Conservation (phyloP, 352 stramenopile genomes). For the Phytophthora hibernalis region DNA sequence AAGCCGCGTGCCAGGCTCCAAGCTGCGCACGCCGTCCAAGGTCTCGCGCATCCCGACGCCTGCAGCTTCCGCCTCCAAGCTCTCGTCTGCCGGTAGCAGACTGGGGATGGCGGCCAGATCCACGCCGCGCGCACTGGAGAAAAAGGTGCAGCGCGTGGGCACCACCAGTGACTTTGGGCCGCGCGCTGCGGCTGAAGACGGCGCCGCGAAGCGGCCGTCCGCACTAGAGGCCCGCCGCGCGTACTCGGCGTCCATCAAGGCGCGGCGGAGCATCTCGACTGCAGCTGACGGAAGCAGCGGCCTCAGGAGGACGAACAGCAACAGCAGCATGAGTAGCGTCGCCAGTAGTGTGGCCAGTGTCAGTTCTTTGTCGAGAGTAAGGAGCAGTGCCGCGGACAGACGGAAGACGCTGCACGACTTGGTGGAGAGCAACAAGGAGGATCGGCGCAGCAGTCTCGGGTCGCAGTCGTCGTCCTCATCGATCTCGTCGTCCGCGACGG, state of each 20-base stretch:
- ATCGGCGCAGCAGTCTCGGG: conserved; percentile 53
- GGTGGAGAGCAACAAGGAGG: conserved; percentile 48
- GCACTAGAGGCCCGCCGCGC: conserved; percentile 36
- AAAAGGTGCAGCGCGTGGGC: conserved; percentile 46
- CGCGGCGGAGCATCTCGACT: conserved; percentile 13
- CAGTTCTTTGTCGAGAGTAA: conserved; percentile 26
- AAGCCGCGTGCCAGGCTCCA: conserved; percentile 14
- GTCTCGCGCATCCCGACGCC: conserved; percentile 38
- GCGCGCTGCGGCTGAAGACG: conserved; percentile 11
- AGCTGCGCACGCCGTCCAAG: conserved; percentile 35
- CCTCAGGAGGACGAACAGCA: conserved; percentile 39
- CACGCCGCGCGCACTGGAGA: conserved; percentile 42
- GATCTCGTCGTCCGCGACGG: conserved; percentile 49
- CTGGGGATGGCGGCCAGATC: conserved; percentile 57
- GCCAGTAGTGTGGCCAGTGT: conserved; percentile 35
- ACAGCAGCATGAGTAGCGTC: conserved; percentile 40
- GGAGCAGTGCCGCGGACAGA: conserved; percentile 30
- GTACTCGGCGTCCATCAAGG: conserved; percentile 32
- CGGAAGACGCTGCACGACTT: conserved; percentile 51
- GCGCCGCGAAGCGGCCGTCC: conserved; percentile 28
- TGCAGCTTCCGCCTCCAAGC: conserved; percentile 4
- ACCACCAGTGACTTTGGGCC: conserved; percentile 24
- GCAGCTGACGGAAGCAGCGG: conserved; percentile 28
- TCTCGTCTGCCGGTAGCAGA: conserved; percentile 26
- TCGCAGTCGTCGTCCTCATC: conserved; percentile 65